Percentiles rank a stretch among this genome's conserved stretches.
phyloP scores from a whole-genome alignment of 2,329 filamentous ascomycete genomes.

The Alternaria triticimaculans region DNA sequence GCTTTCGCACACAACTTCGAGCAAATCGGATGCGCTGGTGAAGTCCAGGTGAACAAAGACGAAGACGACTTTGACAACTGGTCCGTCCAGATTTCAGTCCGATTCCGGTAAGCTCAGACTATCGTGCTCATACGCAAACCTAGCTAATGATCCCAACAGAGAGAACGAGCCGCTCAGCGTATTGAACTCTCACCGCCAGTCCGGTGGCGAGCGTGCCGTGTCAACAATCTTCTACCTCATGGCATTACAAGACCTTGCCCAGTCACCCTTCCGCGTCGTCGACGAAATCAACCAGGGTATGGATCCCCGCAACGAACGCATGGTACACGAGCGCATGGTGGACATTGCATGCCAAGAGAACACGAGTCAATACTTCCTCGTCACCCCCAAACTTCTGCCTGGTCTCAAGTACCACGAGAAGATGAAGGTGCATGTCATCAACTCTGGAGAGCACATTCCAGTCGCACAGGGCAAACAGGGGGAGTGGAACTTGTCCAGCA shows the following conservation, averaged over 20 bases:
- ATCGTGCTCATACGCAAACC: not conserved
- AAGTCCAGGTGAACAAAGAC: conserved; percentile 87
- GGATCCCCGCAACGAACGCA: conserved; percentile 97
- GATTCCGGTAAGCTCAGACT: conserved; percentile 73
- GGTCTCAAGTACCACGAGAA: conserved; percentile 84
- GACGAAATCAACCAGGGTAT: conserved; percentile 99
- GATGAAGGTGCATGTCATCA: conserved; percentile 94
- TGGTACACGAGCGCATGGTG: conserved; percentile 98
- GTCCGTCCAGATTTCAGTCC: conserved; percentile 93
- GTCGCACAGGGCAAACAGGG: conserved; percentile 40
- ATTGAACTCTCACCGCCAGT: conserved; percentile 91
- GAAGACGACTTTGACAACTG: conserved; percentile 89
- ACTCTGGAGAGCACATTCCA: conserved; percentile 75
- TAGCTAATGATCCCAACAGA: conserved; percentile 18
- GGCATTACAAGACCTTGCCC: conserved; percentile 91
- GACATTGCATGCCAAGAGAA: conserved; percentile 89
- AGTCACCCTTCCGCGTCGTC: conserved; percentile 95
- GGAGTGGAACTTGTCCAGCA: conserved; percentile 53
- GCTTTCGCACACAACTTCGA: conserved; percentile 94
- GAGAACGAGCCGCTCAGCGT: conserved; percentile 80
- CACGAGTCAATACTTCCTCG: conserved; percentile 87
- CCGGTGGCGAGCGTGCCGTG: conserved; percentile 92
- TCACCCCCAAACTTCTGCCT: conserved; percentile 92
- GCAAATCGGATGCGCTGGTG: conserved; percentile 91
- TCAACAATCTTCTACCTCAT: conserved; percentile 99